Conservation (phyloP, 2,329 filamentous ascomycete genomes). For the Cephalotrichum gorgonifer region DNA sequence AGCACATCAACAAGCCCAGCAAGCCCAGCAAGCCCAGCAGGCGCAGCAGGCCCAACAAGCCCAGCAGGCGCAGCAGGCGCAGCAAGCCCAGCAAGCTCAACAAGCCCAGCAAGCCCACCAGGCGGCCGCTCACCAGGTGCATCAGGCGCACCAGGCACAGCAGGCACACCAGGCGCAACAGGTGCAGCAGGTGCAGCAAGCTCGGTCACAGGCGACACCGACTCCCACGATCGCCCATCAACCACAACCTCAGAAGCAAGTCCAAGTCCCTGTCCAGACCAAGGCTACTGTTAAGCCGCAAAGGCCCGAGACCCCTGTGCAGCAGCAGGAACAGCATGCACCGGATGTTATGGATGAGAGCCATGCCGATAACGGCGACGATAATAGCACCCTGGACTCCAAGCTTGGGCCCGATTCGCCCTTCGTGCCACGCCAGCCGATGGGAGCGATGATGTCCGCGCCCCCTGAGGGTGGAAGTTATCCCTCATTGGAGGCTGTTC, state of each 20-base stretch:
- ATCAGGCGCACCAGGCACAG: conserved; percentile 12
- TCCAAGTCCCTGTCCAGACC: conserved; percentile 7
- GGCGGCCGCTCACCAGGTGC: conserved; percentile 13
- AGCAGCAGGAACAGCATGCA: conserved; percentile 29
- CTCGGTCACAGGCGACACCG: conserved; percentile 18
- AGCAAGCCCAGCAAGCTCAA: conserved; percentile 3
- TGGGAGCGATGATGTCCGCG: conserved; percentile 51
- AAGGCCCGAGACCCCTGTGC: conserved; percentile 20
- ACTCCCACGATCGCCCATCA: conserved; percentile 14
- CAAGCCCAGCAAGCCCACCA: conserved; percentile 7
- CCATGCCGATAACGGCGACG: conserved; percentile 34
- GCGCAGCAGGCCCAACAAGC: conserved; percentile 8
- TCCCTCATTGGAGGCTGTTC: conserved; percentile 52
- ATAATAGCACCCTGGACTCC: conserved; percentile 30
- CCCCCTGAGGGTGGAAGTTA: conserved; percentile 56
- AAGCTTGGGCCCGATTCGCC: conserved; percentile 39
- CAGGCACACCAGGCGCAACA: conserved; percentile 20
- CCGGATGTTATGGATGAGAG: conserved; percentile 43
- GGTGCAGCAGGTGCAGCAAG: conserved; percentile 12
- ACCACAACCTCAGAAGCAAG: conserved; percentile 16
- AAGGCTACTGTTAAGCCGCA: conserved; percentile 11
- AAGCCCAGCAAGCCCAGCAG: conserved; percentile 17
- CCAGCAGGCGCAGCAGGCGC: conserved; percentile 5
- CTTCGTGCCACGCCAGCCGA: conserved; percentile 41
- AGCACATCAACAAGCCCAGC: conserved; percentile 21